phyloP scores from a whole-genome alignment of 2,329 filamentous ascomycete genomes.

The Ophiostoma australiae region DNA sequence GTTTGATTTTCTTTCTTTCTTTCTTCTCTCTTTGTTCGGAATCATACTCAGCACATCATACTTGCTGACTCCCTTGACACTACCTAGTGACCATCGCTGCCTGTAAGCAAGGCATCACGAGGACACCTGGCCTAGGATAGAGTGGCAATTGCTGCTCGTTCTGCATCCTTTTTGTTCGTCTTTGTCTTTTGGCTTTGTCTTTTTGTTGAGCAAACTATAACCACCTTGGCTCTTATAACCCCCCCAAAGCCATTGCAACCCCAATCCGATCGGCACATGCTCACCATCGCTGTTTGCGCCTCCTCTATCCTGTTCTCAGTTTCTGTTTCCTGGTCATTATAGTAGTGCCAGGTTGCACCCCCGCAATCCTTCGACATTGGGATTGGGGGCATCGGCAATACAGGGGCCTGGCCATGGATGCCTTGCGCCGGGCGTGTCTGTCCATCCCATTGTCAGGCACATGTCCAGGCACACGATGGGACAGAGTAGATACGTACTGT shows the following conservation, averaged over 20 bases:
- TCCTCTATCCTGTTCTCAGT: not conserved
- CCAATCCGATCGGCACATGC: constrained; percentile 1
- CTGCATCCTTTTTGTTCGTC: not conserved
- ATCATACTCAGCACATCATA: not conserved
- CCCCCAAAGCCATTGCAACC: not conserved
- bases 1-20: not conserved
- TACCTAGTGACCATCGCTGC: not conserved
- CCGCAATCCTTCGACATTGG: not conserved
- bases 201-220: not conserved
- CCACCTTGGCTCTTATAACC: not conserved
- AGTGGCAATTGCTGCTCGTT: not conserved
- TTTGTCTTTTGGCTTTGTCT: too few species aligned
- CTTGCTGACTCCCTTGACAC: not conserved
- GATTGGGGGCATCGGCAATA: not conserved
- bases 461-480: not conserved
- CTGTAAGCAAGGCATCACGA: not conserved
- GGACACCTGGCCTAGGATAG: not conserved
- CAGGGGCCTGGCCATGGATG: not conserved
- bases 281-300: not conserved
- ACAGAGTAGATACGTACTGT: not conserved
- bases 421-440: not conserved
- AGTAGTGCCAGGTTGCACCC: not conserved
- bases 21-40: not conserved
- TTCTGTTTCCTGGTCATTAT: not conserved
- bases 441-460: not conserved